A percentile compares a stretch with the other conserved stretches of the same genome.
Conservation (phyloP, 352 stramenopile genomes). For the Blastocystis sp. region DNA sequence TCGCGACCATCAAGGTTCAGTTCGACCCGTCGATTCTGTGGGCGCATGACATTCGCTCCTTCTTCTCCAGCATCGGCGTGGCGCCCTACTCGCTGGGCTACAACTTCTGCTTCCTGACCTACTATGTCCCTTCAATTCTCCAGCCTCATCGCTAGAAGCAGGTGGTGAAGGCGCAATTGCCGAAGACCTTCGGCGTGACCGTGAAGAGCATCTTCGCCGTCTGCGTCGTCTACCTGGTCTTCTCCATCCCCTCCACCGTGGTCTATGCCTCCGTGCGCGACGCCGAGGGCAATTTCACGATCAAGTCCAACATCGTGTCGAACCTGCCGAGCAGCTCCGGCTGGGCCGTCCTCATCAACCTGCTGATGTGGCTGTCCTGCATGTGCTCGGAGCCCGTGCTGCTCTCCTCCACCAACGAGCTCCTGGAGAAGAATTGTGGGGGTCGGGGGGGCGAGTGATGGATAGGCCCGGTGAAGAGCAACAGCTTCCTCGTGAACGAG, state of each 20-base stretch:
- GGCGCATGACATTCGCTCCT: background rate
- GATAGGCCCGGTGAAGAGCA: background rate
- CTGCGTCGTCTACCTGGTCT: conserved; percentile 29
- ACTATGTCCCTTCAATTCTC: conserved; percentile 2
- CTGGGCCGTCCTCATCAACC: conserved; percentile 28
- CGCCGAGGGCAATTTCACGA: conserved; percentile 9
- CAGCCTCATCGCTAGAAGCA: conserved; percentile 23
- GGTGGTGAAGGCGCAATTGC: background rate
- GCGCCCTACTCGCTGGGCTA: conserved; percentile 59
- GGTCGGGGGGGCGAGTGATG: too few relatives aligned
- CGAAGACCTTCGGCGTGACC: conserved; percentile 8
- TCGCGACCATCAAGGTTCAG: conserved; percentile 18
- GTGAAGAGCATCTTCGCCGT: conserved; percentile 39
- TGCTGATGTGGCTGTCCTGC: conserved; percentile 52
- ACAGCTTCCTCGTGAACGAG: conserved; percentile 18
- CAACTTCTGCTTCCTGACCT: conserved; percentile 65
- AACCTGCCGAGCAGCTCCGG: conserved; percentile 5
- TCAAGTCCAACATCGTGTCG: conserved; percentile 25
- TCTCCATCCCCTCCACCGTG: conserved; percentile 26
- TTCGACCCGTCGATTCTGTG: conserved; percentile 34
- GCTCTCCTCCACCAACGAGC: conserved; percentile 23
- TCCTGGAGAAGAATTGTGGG: conserved; percentile 54
- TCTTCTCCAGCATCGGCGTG: conserved; percentile 21
- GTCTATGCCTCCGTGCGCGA: conserved; percentile 3
- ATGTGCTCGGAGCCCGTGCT: conserved; percentile 34